Evolutionary conservation across 1,139 yeast genomes (phyloP).

Genomic region (Debaryomyces udenii): DNA sequence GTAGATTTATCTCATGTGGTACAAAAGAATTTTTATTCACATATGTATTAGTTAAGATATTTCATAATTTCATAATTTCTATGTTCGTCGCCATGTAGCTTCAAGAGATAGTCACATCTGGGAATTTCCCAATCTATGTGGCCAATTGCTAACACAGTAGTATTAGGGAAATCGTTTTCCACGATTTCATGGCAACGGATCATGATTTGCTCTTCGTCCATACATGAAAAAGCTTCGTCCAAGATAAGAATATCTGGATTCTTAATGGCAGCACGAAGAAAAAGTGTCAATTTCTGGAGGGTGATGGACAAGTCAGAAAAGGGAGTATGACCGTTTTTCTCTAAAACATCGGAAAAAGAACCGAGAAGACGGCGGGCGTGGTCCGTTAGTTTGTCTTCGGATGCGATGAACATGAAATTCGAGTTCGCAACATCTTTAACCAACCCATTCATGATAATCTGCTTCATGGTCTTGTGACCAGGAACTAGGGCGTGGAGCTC

Average conservation of each 20-base stretch:
- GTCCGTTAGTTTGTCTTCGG: slow-evolving; percentile 16
- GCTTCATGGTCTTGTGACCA: slow-evolving; percentile 48
- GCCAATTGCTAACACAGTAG: slow-evolving; percentile 77
- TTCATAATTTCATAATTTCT: slow-evolving; percentile 24
- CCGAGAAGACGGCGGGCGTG: slow-evolving; percentile 23
- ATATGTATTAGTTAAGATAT: slow-evolving; percentile 4
- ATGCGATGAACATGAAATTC: slow-evolving; percentile 35
- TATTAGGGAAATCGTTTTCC: slow-evolving; percentile 51
- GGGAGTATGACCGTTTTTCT: slow-evolving; percentile 30
- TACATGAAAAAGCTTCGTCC: slow-evolving; percentile 93
- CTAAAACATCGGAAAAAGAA: slow-evolving; percentile 31
- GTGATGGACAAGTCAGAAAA: slow-evolving; percentile 65
- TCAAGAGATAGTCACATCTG: slow-evolving; percentile 36
- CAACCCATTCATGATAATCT: slow-evolving; percentile 75
- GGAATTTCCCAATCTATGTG: slow-evolving; percentile 62
- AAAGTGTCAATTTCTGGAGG: slow-evolving; percentile 76
- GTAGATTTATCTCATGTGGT: too few relatives aligned
- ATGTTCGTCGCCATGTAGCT: slow-evolving; percentile 37
- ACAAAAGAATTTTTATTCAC: too few relatives aligned
- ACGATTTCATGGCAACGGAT: slow-evolving; percentile 67
- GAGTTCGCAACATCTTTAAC: slow-evolving; percentile 60
- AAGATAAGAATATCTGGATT: slow-evolving; percentile 76
- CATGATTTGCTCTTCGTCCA: slow-evolving; percentile 68
- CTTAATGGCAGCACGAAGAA: slow-evolving; percentile 75
- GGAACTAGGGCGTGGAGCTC: slow-evolving; percentile 89